Percentiles rank a stretch among this genome's conserved stretches.
phyloP scores from a whole-genome alignment of 768 basidiomycete species.

The Lactarius akahatsu region DNA sequence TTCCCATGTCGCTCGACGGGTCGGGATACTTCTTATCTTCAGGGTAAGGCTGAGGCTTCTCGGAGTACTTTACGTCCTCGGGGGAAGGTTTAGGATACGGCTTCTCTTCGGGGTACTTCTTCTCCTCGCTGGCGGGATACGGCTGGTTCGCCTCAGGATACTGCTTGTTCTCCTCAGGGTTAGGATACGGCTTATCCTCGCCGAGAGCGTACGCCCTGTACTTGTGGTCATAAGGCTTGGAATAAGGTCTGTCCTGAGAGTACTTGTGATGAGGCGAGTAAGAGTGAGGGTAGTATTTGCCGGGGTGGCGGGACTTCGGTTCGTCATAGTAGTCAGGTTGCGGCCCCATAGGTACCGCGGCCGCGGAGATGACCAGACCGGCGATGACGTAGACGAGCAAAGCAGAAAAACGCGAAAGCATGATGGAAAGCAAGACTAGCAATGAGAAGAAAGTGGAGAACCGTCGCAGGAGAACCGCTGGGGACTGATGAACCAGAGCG shows the following conservation, averaged over 20 bases:
- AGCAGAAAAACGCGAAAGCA: conserved; percentile 27
- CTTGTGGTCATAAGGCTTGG: neutral
- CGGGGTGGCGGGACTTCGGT: conserved; percentile 2
- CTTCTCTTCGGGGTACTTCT: neutral
- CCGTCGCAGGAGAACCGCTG: conserved; percentile 8
- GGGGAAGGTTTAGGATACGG: neutral
- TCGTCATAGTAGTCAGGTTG: conserved; percentile 1
- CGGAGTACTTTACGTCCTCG: neutral
- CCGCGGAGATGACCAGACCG: conserved; percentile 20
- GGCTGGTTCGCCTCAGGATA: too few relatives aligned
- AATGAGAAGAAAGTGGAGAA: conserved; percentile 4
- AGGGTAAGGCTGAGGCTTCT: neutral
- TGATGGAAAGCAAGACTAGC: conserved; percentile 20
- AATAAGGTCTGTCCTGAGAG: neutral
- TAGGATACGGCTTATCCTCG: neutral
- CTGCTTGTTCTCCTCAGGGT: neutral
- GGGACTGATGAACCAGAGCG: conserved; percentile 11
- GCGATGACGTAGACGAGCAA: conserved; percentile 20
- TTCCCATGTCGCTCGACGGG: neutral
- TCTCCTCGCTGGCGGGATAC: too few relatives aligned
- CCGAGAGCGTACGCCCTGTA: neutral
- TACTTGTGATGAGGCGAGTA: neutral
- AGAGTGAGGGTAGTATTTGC: conserved; percentile 4
- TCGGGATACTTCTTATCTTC: neutral
- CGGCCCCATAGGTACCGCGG: conserved; percentile 18